Percentiles rank a stretch among this genome's conserved stretches.
These are phyloP conservation scores for Aureobasidium zeae DNA, from an alignment of 2,329 filamentous ascomycete genomes.

Conservation along the genomic window DNA sequence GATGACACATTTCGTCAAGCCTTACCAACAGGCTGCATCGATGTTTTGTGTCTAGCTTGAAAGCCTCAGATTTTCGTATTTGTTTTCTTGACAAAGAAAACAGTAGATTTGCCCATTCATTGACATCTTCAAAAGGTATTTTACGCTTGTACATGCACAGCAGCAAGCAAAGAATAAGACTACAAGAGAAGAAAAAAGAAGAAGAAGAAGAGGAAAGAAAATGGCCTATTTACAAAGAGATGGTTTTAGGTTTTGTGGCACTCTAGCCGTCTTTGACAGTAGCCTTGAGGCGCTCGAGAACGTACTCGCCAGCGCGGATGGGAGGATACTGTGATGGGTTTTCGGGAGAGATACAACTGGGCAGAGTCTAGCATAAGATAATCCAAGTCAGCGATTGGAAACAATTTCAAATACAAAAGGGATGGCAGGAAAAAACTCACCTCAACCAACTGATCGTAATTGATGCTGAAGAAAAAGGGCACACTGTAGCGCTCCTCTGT, in stretches of 20 bases:
- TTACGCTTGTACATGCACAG: no score
- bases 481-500: conserved; percentile 45
- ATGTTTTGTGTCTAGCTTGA: no score
- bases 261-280: conserved; percentile 13
- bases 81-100: no score
- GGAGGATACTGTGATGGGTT: conserved; percentile 11
- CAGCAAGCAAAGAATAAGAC: no score
- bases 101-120: no score
- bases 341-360: conserved; percentile 11
- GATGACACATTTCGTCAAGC: no score
- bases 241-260: not conserved
- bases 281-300: conserved; percentile 11
- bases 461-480: conserved; percentile 40
- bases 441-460: conserved; percentile 14
- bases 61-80: no score
- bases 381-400: not conserved
- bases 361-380: not conserved
- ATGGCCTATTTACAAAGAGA: no score
- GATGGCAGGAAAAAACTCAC: not conserved
- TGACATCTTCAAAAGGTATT: no score
- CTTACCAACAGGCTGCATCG: no score
- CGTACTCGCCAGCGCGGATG: conserved; percentile 14
- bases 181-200: not conserved
- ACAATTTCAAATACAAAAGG: no score
- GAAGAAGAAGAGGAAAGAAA: not conserved